Percentiles rank a stretch among this genome's conserved stretches.
Evolutionary conservation across 768 basidiomycete genomes (phyloP).

Genomic region (Amanita pseudoporphyria): DNA sequence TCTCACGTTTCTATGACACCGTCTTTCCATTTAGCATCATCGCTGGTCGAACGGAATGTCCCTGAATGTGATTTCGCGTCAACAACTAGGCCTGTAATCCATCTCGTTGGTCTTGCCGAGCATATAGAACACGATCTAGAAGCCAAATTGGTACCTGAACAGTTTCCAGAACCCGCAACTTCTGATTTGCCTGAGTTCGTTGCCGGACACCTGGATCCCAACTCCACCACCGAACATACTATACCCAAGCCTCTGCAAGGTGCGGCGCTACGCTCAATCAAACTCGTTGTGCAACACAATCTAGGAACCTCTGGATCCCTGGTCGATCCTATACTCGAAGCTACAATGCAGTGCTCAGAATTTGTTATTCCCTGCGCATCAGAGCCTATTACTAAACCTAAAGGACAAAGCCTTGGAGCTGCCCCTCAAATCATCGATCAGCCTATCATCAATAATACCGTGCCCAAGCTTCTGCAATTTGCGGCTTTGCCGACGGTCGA

Average conservation of each 20-base stretch:
- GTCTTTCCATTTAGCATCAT: slow-evolving; percentile 3
- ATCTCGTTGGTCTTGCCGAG: background rate
- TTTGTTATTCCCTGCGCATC: background rate
- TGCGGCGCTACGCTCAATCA: too few species aligned
- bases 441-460: background rate
- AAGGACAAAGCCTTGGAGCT: background rate
- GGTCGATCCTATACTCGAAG: too few species aligned
- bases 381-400: background rate
- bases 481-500: background rate
- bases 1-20: background rate
- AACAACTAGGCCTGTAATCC: background rate
- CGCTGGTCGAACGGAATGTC: background rate
- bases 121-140: too few species aligned
- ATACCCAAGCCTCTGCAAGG: too few species aligned
- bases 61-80: background rate
- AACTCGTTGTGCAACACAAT: too few species aligned
- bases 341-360: too few species aligned
- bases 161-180: background rate
- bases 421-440: background rate
- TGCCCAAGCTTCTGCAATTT: background rate
- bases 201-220: background rate
- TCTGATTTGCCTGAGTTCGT: background rate
- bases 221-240: background rate
- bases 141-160: too few species aligned
- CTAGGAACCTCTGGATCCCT: too few species aligned